These are phyloP conservation scores for Filosporella fistucella DNA, from an alignment of 495 filamentous ascomycete species.

Conservation along the genomic window DNA sequence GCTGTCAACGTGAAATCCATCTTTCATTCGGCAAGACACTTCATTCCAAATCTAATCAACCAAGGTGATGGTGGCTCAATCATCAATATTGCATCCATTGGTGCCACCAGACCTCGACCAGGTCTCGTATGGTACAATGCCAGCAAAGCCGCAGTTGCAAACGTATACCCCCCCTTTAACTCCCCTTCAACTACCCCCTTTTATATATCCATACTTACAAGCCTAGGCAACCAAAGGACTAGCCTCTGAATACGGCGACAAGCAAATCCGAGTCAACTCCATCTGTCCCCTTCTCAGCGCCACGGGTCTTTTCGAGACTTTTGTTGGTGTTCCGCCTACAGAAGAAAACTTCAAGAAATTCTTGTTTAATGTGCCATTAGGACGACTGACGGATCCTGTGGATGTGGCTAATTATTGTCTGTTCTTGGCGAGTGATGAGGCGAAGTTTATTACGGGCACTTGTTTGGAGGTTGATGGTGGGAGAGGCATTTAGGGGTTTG, in stretches of 20 bases:
- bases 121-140: slow-evolving; percentile 70
- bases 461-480: slow-evolving; percentile 59
- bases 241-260: slow-evolving; percentile 61
- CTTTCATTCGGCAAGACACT: slow-evolving; percentile 46
- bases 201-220: neutral
- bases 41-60: slow-evolving; percentile 50
- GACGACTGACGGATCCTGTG: slow-evolving; percentile 55
- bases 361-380: slow-evolving; percentile 60
- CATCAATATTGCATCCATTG: slow-evolving; percentile 64
- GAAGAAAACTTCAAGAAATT: slow-evolving; percentile 66
- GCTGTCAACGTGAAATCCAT: slow-evolving; percentile 64
- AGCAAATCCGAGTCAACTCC: slow-evolving; percentile 62
- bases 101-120: slow-evolving; percentile 57
- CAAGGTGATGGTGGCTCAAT: slow-evolving; percentile 55
- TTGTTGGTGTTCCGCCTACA: slow-evolving; percentile 63
- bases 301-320: slow-evolving; percentile 60
- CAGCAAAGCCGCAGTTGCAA: slow-evolving; percentile 61
- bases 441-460: slow-evolving; percentile 64
- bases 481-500: slow-evolving; percentile 28
- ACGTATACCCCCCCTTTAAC: slow-evolving; percentile 32
- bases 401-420: slow-evolving; percentile 65
- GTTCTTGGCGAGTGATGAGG: slow-evolving; percentile 64
- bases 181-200: neutral
- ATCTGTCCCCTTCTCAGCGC: slow-evolving; percentile 58
- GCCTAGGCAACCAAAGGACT: slow-evolving; percentile 56